Evolutionary conservation across 257 asterid genomes (phyloP).

Genomic region (Pogostemon cablin): DNA sequence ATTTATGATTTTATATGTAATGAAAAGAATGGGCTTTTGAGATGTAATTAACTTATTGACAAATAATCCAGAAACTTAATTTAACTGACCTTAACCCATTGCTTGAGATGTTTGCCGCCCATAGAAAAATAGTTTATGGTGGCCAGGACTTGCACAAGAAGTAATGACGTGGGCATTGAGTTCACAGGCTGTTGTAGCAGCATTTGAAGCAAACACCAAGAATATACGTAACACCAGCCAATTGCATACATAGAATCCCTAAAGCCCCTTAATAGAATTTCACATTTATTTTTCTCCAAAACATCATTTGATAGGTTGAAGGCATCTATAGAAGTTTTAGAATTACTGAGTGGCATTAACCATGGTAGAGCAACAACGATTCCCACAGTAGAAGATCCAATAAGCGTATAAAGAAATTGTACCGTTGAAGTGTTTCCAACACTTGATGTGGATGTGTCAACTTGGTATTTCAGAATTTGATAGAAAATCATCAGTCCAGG

Average conservation of each 20-base stretch:
- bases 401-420: slow-evolving; percentile 59
- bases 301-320: slow-evolving; percentile 35
- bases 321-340: slow-evolving; percentile 18
- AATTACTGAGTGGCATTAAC: slow-evolving; percentile 53
- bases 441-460: slow-evolving; percentile 38
- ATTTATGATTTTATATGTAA: neutral
- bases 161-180: slow-evolving; percentile 59
- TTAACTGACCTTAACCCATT: slow-evolving; percentile 81
- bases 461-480: slow-evolving; percentile 50
- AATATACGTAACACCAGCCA: slow-evolving; percentile 63
- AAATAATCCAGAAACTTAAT: neutral
- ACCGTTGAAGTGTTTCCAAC: slow-evolving; percentile 52
- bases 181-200: slow-evolving; percentile 85
- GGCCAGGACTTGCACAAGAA: slow-evolving; percentile 65
- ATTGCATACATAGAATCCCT: slow-evolving; percentile 51
- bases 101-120: slow-evolving; percentile 45
- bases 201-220: slow-evolving; percentile 87
- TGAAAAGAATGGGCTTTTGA: neutral
- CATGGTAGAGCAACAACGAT: slow-evolving; percentile 62
- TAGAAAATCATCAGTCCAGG: slow-evolving; percentile 58
- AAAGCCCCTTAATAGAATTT: slow-evolving; percentile 30
- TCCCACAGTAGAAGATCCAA: slow-evolving; percentile 54
- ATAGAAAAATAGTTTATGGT: slow-evolving; percentile 45
- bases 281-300: slow-evolving; percentile 25
- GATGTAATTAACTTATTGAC: neutral